These are phyloP conservation scores for Fusarium nanum DNA, from an alignment of 2,329 filamentous ascomycete genomes.

Conservation along the genomic window DNA sequence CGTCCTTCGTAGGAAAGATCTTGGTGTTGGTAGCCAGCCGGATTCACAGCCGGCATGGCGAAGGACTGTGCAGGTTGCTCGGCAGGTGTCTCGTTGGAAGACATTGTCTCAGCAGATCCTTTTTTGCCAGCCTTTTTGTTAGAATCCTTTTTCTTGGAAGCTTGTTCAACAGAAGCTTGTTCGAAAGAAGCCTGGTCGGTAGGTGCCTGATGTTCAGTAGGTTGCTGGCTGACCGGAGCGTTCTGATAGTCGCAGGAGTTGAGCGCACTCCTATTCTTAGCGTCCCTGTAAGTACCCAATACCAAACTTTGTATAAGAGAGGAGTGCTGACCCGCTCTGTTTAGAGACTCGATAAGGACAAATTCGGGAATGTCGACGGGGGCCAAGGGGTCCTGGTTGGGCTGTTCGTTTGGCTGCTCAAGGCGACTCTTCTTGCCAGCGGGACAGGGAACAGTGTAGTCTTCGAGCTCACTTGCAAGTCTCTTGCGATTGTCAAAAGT, in stretches of 20 bases:
- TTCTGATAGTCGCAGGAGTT: background rate
- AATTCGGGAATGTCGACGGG: background rate
- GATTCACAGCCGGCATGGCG: background rate
- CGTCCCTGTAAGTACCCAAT: background rate
- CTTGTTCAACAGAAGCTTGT: background rate
- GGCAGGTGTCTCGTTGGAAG: background rate
- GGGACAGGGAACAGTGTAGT: background rate
- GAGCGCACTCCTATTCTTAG: background rate
- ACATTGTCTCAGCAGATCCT: background rate
- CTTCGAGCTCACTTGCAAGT: background rate
- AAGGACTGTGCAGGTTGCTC: background rate
- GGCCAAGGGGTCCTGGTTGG: background rate
- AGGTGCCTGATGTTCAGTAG: background rate
- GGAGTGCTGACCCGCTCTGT: background rate
- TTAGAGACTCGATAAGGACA: background rate
- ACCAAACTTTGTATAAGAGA: background rate
- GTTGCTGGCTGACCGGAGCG: background rate
- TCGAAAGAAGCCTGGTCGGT: background rate
- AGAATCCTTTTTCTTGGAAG: background rate
- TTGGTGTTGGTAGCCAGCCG: background rate
- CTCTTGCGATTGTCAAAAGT: background rate
- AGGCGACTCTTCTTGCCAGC: background rate
- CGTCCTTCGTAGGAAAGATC: background rate
- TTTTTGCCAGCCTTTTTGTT: background rate
- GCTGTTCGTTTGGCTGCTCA: background rate